Evolutionary conservation across 352 stramenopile genomes (phyloP), one percentile per base, ranked within the genome.

Genomic region (Pythium sukuiense): DNA sequence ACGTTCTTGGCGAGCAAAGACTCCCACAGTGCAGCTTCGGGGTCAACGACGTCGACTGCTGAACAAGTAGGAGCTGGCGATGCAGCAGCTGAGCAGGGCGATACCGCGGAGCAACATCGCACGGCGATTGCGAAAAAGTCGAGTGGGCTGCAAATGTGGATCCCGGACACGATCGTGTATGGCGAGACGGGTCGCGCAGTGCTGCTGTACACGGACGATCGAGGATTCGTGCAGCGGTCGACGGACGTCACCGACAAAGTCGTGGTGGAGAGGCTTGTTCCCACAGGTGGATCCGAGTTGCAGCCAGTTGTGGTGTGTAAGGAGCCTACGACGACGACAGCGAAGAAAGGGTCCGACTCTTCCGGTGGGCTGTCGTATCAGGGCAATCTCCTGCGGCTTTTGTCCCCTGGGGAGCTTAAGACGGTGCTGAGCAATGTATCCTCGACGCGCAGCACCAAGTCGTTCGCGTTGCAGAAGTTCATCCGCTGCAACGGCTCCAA

Each of bases 161-260:
- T 95, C 12, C 86, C 86, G 0, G 83, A 95, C 49, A 95, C 86
- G 5, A 83, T 95, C 52, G 76, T 95, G 39, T 95, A 92, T 35
- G 86, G 86, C 5, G 86, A 91, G 50, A 89, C 80, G 0, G 84
- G 84, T 1, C 83, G 79, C 2, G 84, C 81, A 2, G 70, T 92
- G 29, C 90, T 83, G 78, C 64, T 95, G 37, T 91, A 88, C 66
- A 89, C 72, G 0, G 83, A 93, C 55, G 80, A 87, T 14, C 68
- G 89, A 5, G 86, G 86, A 6, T 81, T 81, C 20, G 78, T 94
- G 1, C 82, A 90, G 52, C 74, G 83, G 14, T 71, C 67, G 11
- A 86, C 78, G 4, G 76, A 88, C 30, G 88, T 94, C 53, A 82
- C 69, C 8, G 86, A 94, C 59, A 88, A 88, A 27, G 73, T 88